Evolutionary conservation across 2,329 filamentous ascomycete genomes (phyloP), one percentile per base, ranked within the genome.

Genomic region (Fusarium vanettenii): DNA sequence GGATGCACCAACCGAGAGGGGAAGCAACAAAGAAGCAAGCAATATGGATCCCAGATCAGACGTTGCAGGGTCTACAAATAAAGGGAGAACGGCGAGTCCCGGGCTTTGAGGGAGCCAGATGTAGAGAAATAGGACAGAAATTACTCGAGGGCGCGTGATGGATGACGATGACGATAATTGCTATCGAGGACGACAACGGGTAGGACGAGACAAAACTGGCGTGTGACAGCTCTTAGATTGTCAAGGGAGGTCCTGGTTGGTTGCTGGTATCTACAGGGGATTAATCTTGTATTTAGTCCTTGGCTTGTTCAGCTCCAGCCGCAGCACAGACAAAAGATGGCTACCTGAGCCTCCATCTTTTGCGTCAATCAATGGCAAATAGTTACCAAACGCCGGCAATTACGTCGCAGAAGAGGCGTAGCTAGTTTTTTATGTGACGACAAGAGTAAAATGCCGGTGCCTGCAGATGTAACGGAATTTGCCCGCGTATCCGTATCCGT

Each of bases 101-200:
- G 68, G 68, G 25, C 31, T 22, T 29, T 11, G 43, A 43, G 29
- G 62, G 37, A 35, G 25, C n/a, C 20, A 27, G 18, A 25, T 18
- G 33, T 41, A 18, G 29, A 37, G 27, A 65, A 57, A 65, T 45
- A 59, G 20, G 57, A 25, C 41, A 18, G 25, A 39, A n/a, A 59
- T n/a, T 39, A 31, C 11, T 50, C 55, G 14, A 10, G n/a, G 45
- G 60, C 75, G 69, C 71, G 73, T 71, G 74, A 76, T 71, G 45
- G 50, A 68, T 72, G 71, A 75, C 62, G 72, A 74, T 75, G 75
- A 71, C 59, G 39, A 37, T 39, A 57, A 56, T 64, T 37, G 31
- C 57, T 20, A 67, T n/a, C 64, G 60, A 64, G 64, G 43, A 65
- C 66, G 59, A 71, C 59, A 25, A 39, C 31, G 31, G 27, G 52